phyloP scores from a whole-genome alignment of 2,329 filamentous ascomycete genomes.

The Ophiostoma montium region DNA sequence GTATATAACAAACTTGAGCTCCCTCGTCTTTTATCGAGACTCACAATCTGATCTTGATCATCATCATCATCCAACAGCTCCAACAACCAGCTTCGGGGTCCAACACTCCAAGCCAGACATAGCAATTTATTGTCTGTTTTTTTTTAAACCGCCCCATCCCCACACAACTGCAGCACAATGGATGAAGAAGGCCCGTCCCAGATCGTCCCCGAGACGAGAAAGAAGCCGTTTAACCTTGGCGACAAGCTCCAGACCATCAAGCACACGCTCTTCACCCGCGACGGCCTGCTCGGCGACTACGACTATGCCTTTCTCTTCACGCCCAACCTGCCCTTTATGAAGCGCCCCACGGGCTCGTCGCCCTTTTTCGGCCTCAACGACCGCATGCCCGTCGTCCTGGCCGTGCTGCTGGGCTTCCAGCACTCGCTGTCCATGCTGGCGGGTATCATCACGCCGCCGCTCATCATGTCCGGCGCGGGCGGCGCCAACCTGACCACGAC shows the following conservation, averaged over 20 bases:
- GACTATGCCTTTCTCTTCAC: constrained; percentile 83
- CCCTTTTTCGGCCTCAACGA: constrained; percentile 81
- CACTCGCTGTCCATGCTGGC: constrained; percentile 67
- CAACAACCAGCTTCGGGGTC: background rate
- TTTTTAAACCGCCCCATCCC: background rate
- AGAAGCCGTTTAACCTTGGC: constrained; percentile 17
- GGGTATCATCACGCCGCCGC: constrained; percentile 62
- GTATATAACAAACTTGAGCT: background rate
- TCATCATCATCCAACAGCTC: background rate
- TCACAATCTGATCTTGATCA: background rate
- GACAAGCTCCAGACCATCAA: constrained; percentile 15
- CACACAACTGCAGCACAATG: constrained; percentile 22
- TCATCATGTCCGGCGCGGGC: constrained; percentile 49
- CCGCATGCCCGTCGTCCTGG: constrained; percentile 59
- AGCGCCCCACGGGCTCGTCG: constrained; percentile 39
- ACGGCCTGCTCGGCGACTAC: constrained; percentile 72
- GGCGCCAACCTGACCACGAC: constrained; percentile 48
- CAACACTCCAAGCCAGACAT: too few relatives aligned
- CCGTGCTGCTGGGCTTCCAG: constrained; percentile 62
- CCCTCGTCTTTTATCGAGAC: background rate
- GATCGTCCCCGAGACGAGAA: constrained; percentile 27
- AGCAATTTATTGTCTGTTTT: background rate
- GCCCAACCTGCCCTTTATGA: constrained; percentile 72
- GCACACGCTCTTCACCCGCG: constrained; percentile 36
- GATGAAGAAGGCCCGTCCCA: constrained; percentile 40